Percentiles rank a stretch among this genome's conserved stretches.
Conservation (phyloP, 2,329 filamentous ascomycete genomes). For the Aspergillus pseudotamarii region DNA sequence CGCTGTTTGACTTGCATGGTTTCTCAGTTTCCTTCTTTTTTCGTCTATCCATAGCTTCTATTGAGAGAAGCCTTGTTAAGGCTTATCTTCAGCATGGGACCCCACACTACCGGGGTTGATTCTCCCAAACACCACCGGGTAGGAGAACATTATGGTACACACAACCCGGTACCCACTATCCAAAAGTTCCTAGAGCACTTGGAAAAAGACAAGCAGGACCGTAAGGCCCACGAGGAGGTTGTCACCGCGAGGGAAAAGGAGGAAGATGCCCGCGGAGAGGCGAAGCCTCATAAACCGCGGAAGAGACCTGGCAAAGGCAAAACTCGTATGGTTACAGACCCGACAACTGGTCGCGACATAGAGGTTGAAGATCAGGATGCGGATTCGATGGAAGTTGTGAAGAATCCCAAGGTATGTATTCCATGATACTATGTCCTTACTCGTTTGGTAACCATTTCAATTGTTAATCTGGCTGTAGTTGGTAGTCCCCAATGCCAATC, state of each 20-base stretch:
- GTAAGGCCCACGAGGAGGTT: slow-evolving; percentile 53
- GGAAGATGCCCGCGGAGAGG: slow-evolving; percentile 42
- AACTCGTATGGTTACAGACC: slow-evolving; percentile 74
- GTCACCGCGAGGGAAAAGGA: slow-evolving; percentile 20
- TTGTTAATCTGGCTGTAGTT: slow-evolving; percentile 52
- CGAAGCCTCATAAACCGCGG: slow-evolving; percentile 52
- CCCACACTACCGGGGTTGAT: slow-evolving; percentile 16
- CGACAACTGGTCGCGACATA: slow-evolving; percentile 82
- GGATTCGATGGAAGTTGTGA: slow-evolving; percentile 68
- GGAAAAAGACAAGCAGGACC: slow-evolving; percentile 75
- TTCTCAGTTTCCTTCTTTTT: neutral
- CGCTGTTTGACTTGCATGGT: neutral
- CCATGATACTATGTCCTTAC: neutral
- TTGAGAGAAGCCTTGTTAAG: neutral
- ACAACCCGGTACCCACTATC: slow-evolving; percentile 84
- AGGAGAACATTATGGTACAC: slow-evolving; percentile 76
- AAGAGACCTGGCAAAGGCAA: slow-evolving; percentile 44
- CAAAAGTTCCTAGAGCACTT: slow-evolving; percentile 79
- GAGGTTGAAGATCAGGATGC: slow-evolving; percentile 80
- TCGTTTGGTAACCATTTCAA: neutral
- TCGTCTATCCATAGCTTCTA: neutral
- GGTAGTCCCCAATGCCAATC: slow-evolving; percentile 85
- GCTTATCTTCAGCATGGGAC: slow-evolving; percentile 16
- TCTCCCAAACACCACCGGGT: slow-evolving; percentile 45
- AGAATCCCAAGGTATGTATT: slow-evolving; percentile 66